These are phyloP conservation scores for Sphaerulina vaccinii DNA, from an alignment of 2,329 filamentous ascomycete genomes.

Conservation along the genomic window DNA sequence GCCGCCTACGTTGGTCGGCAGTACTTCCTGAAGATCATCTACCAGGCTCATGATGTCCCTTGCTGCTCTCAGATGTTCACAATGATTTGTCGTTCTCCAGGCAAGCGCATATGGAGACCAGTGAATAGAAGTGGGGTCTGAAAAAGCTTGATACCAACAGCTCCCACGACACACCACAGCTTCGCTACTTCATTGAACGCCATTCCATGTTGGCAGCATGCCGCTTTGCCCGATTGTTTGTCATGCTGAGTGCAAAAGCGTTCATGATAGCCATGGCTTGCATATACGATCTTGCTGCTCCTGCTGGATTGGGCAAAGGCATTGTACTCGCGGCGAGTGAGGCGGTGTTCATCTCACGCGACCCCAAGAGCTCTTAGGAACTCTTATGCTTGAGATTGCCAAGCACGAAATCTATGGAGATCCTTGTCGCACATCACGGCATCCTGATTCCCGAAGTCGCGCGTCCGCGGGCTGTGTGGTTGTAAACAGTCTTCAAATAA, in stretches of 20 bases:
- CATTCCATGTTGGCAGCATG: background rate
- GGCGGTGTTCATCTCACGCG: no score
- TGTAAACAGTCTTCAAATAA: no score
- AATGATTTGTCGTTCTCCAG: no score
- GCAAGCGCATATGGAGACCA: no score
- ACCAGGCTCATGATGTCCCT: no score
- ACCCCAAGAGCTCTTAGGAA: no score
- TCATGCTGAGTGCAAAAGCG: background rate
- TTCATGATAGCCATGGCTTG: background rate
- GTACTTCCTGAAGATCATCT: no score
- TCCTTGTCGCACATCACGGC: conserved; percentile 16
- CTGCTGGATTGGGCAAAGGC: background rate
- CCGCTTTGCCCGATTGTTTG: background rate
- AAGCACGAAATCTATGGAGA: background rate
- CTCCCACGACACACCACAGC: background rate
- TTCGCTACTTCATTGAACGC: no score
- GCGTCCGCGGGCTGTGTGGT: no score
- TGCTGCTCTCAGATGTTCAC: no score
- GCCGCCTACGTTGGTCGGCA: background rate
- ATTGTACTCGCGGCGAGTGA: background rate
- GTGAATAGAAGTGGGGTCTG: no score
- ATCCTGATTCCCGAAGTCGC: background rate
- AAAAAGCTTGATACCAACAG: no score
- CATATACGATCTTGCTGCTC: background rate
- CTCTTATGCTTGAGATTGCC: background rate